A percentile compares a stretch with the other conserved stretches of the same genome.
Conservation (phyloP, 495 filamentous ascomycete species). For the Venustampulla echinocandica region DNA sequence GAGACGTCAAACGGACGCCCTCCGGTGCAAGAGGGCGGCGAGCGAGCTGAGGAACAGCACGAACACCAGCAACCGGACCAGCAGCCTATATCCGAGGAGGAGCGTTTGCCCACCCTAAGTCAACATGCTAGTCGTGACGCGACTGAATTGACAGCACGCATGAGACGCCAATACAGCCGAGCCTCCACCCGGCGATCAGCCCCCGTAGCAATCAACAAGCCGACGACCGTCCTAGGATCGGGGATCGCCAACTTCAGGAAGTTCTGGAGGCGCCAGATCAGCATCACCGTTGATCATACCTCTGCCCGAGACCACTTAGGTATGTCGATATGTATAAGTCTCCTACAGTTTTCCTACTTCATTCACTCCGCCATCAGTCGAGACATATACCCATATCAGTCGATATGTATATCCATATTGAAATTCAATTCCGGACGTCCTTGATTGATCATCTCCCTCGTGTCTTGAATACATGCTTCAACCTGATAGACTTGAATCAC, state of each 20-base stretch:
- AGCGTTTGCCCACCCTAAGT: background rate
- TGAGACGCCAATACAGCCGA: conserved; percentile 16
- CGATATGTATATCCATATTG: too few relatives aligned
- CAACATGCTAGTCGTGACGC: conserved; percentile 17
- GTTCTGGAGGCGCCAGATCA: conserved; percentile 39
- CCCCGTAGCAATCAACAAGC: conserved; percentile 4
- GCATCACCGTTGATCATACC: conserved; percentile 33
- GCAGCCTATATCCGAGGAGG: too few relatives aligned
- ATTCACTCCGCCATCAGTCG: too few relatives aligned
- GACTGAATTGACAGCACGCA: conserved; percentile 9
- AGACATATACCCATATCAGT: too few relatives aligned
- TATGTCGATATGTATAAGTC: conserved; percentile 23
- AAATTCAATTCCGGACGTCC: too few relatives aligned
- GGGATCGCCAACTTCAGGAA: conserved; percentile 19
- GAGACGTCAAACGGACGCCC: too few relatives aligned
- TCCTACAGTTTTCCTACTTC: too few relatives aligned
- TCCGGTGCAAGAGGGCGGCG: too few relatives aligned
- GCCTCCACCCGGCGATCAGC: conserved; percentile 11
- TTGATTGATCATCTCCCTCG: too few relatives aligned
- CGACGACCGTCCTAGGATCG: conserved; percentile 9
- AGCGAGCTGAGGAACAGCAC: too few relatives aligned
- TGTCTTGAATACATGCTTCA: too few relatives aligned
- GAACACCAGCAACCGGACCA: background rate
- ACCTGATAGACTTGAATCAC: too few relatives aligned
- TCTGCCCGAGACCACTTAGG: conserved; percentile 45